A percentile compares a stretch with the other conserved stretches of the same genome.
These are phyloP conservation scores for Tuctoria greenei DNA, from an alignment of 176 grass and related monocot genomes.

Conservation along the genomic window DNA sequence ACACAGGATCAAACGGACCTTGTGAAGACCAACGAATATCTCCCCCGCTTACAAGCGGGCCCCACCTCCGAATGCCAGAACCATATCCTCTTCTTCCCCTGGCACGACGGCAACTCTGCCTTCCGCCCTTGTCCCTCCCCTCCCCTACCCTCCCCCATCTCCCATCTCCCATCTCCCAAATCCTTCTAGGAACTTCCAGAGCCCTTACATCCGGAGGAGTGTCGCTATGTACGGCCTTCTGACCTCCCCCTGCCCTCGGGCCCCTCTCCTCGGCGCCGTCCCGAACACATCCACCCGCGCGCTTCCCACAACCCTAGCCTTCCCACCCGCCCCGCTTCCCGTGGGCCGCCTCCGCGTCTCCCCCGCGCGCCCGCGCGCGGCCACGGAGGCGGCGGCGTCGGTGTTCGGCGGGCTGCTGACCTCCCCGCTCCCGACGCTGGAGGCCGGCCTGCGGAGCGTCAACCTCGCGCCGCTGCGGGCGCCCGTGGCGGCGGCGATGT, in stretches of 20 bases:
- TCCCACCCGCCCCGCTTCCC: conserved; percentile 17
- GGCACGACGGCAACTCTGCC: background rate
- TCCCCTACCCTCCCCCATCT: background rate
- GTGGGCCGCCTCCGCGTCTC: conserved; percentile 29
- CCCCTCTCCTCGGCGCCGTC: conserved; percentile 9
- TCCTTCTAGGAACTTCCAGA: conserved; percentile 14
- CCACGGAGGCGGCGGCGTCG: conserved; percentile 37
- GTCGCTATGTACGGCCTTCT: conserved; percentile 43
- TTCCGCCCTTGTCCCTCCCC: background rate
- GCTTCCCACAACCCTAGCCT: conserved; percentile 39
- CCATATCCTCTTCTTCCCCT: conserved; percentile 10
- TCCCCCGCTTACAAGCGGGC: background rate
- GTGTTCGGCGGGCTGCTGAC: conserved; percentile 52
- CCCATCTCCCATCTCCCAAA: background rate
- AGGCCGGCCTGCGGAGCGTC: conserved; percentile 46
- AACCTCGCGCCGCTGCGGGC: conserved; percentile 64
- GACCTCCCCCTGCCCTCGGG: conserved; percentile 35
- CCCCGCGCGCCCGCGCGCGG: conserved; percentile 16
- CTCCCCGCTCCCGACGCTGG: conserved; percentile 44
- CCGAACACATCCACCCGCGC: conserved; percentile 18
- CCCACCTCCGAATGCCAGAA: background rate
- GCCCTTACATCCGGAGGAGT: background rate
- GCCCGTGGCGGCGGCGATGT: conserved; percentile 70
- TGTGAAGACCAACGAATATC: background rate
- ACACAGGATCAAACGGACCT: no score